A percentile compares a stretch with the other conserved stretches of the same genome.
Conservation (phyloP, 163 green algal species). For the Volvox carteri region DNA sequence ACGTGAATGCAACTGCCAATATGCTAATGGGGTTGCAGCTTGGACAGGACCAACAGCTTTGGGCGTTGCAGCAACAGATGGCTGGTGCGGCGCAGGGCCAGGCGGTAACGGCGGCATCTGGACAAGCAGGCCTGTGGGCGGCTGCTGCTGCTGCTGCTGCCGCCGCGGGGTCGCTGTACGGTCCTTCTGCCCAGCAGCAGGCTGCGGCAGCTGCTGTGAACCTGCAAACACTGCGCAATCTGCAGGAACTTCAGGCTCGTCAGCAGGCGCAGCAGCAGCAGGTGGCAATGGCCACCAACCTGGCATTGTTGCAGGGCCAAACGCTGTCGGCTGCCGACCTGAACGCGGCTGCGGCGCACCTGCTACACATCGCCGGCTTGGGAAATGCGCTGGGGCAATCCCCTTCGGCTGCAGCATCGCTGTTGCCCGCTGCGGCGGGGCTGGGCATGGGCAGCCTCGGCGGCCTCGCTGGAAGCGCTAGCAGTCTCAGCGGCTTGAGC, state of each 20-base stretch:
- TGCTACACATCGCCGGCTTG: conserved; percentile 66
- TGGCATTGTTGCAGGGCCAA: conserved; percentile 47
- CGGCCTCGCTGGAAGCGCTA: neutral
- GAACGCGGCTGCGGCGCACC: conserved; percentile 56
- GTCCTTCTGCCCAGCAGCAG: neutral
- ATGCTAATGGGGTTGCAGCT: conserved; percentile 65
- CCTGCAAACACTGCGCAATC: conserved; percentile 38
- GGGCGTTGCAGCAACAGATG: conserved; percentile 52
- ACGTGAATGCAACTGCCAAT: conserved; percentile 52
- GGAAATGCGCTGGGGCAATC: conserved; percentile 49
- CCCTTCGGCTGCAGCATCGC: neutral
- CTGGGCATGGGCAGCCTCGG: neutral
- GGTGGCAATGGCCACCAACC: conserved; percentile 32
- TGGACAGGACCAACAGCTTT: conserved; percentile 42
- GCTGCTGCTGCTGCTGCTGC: neutral
- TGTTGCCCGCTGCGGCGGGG: neutral
- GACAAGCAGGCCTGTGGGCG: conserved; percentile 19
- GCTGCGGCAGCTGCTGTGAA: conserved; percentile 22
- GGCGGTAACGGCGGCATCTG: conserved; percentile 2
- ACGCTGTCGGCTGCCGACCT: conserved; percentile 46
- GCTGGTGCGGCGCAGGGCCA: neutral
- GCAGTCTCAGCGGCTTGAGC: neutral
- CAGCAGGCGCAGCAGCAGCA: conserved; percentile 67
- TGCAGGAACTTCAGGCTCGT: conserved; percentile 58
- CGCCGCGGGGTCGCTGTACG: conserved; percentile 7